A percentile compares a stretch with the other conserved stretches of the same genome.
Evolutionary conservation across 2,329 filamentous ascomycete species (phyloP).

Genomic region (Colletotrichum falcatum): DNA sequence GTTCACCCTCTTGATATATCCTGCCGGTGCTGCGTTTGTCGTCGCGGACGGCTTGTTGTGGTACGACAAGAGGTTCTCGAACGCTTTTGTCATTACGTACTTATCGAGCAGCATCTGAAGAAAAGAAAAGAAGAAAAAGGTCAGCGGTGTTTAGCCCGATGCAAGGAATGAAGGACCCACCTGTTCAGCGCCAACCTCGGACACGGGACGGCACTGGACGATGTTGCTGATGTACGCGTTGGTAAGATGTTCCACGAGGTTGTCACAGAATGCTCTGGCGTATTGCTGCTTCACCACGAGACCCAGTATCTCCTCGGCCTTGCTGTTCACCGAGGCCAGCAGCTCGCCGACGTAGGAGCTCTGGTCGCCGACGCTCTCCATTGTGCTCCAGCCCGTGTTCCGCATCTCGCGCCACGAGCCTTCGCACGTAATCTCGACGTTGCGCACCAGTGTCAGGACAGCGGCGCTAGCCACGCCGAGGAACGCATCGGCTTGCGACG

Average conservation of each 20-base stretch:
- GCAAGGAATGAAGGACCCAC: slow-evolving; percentile 54
- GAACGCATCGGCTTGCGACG: slow-evolving; percentile 94
- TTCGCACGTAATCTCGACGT: slow-evolving; percentile 85
- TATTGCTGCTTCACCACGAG: slow-evolving; percentile 92
- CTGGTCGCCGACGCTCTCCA: slow-evolving; percentile 94
- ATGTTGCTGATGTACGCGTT: slow-evolving; percentile 85
- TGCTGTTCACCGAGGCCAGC: slow-evolving; percentile 77
- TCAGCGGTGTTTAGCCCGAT: slow-evolving; percentile 42
- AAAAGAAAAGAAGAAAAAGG: not conserved
- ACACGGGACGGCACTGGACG: slow-evolving; percentile 89
- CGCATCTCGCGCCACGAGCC: slow-evolving; percentile 96
- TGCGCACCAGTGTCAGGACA: slow-evolving; percentile 84
- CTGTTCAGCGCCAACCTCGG: slow-evolving; percentile 94
- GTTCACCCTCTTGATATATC: slow-evolving; percentile 89
- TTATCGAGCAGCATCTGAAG: slow-evolving; percentile 92
- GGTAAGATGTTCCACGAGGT: slow-evolving; percentile 89
- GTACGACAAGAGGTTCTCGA: slow-evolving; percentile 77
- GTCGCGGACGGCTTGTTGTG: slow-evolving; percentile 59
- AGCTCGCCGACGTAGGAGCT: slow-evolving; percentile 92
- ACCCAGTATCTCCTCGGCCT: slow-evolving; percentile 79
- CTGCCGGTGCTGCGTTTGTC: slow-evolving; percentile 59
- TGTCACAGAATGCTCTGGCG: slow-evolving; percentile 92
- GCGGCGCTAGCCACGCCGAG: slow-evolving; percentile 93
- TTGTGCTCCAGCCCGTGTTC: slow-evolving; percentile 93
- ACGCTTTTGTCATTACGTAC: slow-evolving; percentile 86